A percentile compares a stretch with the other conserved stretches of the same genome.
These are phyloP conservation scores for Holtermannia corniformis DNA, from an alignment of 768 basidiomycete species.

Conservation along the genomic window DNA sequence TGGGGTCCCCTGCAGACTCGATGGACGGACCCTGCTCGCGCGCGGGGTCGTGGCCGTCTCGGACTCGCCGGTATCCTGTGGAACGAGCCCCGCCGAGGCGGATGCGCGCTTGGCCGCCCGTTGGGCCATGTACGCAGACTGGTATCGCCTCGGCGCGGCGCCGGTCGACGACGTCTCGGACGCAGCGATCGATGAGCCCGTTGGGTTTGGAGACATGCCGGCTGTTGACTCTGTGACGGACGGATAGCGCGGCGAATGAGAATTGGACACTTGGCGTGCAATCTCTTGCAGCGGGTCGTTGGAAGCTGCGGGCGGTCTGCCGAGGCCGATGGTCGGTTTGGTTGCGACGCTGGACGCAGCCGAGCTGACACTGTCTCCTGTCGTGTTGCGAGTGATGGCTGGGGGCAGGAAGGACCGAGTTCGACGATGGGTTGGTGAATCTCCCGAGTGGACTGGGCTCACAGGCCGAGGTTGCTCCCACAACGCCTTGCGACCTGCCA, in stretches of 20 bases:
- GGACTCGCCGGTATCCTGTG: background rate
- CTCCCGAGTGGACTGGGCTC: background rate
- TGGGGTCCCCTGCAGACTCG: constrained; percentile 21
- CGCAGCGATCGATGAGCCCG: background rate
- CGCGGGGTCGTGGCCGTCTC: constrained; percentile 10
- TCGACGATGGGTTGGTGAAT: background rate
- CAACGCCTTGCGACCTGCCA: constrained; percentile 1
- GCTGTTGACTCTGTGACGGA: background rate
- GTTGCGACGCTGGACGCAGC: background rate
- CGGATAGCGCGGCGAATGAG: background rate
- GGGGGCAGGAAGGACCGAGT: background rate
- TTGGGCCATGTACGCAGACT: background rate
- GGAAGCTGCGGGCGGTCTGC: background rate
- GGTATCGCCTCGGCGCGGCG: background rate
- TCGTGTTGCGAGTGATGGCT: background rate
- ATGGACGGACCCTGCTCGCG: constrained; percentile 15
- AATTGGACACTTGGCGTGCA: background rate
- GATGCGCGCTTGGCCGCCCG: background rate
- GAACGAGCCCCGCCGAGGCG: background rate
- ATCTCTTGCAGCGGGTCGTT: background rate
- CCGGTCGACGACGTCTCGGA: background rate
- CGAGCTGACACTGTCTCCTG: background rate
- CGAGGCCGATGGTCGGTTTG: background rate
- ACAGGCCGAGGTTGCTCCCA: constrained; percentile 3
- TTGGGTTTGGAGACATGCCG: background rate